A percentile compares a stretch with the other conserved stretches of the same genome.
Evolutionary conservation across 805 yeast species (phyloP).

Genomic region (Yarrowia divulgata): DNA sequence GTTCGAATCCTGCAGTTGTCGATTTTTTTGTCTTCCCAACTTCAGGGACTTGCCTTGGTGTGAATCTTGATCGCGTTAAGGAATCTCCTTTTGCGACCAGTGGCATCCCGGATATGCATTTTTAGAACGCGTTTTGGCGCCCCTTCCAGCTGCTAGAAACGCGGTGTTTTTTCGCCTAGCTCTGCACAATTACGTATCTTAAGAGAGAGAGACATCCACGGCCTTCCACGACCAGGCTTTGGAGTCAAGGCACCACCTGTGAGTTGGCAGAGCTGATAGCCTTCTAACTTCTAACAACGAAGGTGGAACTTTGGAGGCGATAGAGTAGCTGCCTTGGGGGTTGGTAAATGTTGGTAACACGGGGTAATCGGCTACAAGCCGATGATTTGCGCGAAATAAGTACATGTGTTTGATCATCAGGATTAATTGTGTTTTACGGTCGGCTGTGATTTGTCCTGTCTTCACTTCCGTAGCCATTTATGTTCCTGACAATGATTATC

Average conservation of each 20-base stretch:
- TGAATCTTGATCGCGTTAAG: slow-evolving; percentile 2
- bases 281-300: not conserved
- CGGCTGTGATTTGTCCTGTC: too few species aligned
- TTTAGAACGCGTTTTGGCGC: not conserved
- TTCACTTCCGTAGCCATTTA: too few species aligned
- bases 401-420: not conserved
- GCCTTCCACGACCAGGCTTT: slow-evolving; percentile 5
- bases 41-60: not conserved
- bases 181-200: not conserved
- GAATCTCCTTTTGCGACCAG: not conserved
- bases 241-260: slow-evolving; percentile 25
- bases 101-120: not conserved
- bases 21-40: slow-evolving; percentile 39
- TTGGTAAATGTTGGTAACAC: not conserved
- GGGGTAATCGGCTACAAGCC: not conserved
- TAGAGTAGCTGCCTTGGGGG: slow-evolving; percentile 31
- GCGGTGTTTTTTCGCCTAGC: not conserved
- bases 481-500: too few species aligned
- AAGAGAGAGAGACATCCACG: not conserved
- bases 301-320: slow-evolving; percentile 11
- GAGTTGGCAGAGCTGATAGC: not conserved
- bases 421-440: not conserved
- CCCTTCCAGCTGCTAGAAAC: not conserved
- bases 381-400: not conserved
- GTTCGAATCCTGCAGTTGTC: slow-evolving; percentile 52